Evolutionary conservation across 163 green algal genomes (phyloP).

Genomic region (Smithsoniella earleae): DNA sequence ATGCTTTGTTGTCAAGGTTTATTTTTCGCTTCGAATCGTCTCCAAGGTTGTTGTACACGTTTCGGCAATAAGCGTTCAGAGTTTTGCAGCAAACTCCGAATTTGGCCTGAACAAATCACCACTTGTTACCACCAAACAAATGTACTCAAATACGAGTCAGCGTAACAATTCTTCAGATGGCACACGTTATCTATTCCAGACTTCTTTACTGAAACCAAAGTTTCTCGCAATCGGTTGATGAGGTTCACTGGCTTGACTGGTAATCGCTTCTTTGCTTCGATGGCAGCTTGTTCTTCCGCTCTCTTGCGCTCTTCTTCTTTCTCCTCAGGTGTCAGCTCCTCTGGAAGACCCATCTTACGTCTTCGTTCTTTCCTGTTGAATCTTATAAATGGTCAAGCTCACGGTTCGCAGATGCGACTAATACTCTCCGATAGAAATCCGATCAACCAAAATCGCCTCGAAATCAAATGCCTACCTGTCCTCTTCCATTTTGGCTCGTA

Average conservation of each 20-base stretch:
- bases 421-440: no score
- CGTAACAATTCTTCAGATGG: neutral
- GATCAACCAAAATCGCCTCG: no score
- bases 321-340: conserved; percentile 81
- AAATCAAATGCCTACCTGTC: neutral
- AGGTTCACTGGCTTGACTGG: conserved; percentile 58
- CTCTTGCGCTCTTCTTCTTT: conserved; percentile 58
- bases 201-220: conserved; percentile 82
- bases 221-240: conserved; percentile 44
- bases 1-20: conserved; percentile 70
- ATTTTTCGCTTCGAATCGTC: conserved; percentile 86
- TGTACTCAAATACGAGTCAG: neutral
- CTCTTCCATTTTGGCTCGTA: conserved; percentile 64
- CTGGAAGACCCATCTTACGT: conserved; percentile 73
- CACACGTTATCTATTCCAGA: conserved; percentile 44
- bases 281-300: conserved; percentile 37
- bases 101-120: neutral
- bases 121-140: neutral
- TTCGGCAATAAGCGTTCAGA: conserved; percentile 79
- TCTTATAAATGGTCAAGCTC: no score
- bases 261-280: conserved; percentile 42
- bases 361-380: conserved; percentile 59
- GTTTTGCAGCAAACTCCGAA: conserved; percentile 67
- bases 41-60: conserved; percentile 55
- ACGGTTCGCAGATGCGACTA: no score